These are phyloP conservation scores for Solidago caesia DNA, from an alignment of 129 eudicot species.

Conservation along the genomic window DNA sequence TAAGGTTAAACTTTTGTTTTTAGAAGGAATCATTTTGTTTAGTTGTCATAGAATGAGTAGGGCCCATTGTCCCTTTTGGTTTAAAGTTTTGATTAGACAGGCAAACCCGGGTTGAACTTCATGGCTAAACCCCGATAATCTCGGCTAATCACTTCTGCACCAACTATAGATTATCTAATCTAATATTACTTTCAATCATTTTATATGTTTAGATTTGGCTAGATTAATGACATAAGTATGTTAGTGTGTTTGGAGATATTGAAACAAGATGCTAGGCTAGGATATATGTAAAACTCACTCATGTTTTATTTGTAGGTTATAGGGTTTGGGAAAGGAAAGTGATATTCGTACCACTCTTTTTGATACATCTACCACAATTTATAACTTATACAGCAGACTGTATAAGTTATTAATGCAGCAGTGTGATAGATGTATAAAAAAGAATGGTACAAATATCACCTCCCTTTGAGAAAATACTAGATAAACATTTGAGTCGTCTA, in stretches of 20 bases:
- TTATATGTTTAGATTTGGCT: background rate
- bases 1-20: conserved; percentile 28
- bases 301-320: too few relatives aligned
- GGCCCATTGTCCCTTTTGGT: conserved; percentile 26
- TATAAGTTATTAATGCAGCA: too few relatives aligned
- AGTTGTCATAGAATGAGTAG: conserved; percentile 40
- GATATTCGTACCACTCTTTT: too few relatives aligned
- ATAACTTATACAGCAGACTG: too few relatives aligned
- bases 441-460: too few relatives aligned
- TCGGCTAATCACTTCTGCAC: conserved; percentile 50
- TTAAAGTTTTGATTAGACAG: conserved; percentile 36
- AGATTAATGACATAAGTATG: background rate
- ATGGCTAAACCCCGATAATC: conserved; percentile 45
- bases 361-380: too few relatives aligned
- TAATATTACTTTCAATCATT: conserved; percentile 1
- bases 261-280: too few relatives aligned
- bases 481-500: too few relatives aligned
- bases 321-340: too few relatives aligned
- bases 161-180: conserved; percentile 14
- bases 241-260: background rate
- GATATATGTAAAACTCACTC: too few relatives aligned
- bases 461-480: too few relatives aligned
- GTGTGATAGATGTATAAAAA: too few relatives aligned
- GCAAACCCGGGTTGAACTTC: conserved; percentile 27
- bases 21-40: conserved; percentile 41